Percentiles rank a stretch among this genome's conserved stretches.
phyloP scores from a whole-genome alignment of 257 asterid species.

The Plectranthus barbatus region DNA sequence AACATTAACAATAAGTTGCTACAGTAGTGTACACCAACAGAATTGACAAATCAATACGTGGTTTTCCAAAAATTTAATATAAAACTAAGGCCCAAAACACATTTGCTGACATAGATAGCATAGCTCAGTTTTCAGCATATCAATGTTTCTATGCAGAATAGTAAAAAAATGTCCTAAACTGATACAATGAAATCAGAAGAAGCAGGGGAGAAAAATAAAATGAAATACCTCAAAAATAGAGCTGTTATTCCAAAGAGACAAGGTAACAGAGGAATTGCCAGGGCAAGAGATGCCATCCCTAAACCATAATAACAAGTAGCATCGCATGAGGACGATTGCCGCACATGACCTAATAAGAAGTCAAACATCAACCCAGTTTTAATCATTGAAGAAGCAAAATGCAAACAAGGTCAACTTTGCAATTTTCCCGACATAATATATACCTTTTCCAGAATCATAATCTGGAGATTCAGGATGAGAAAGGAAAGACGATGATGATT shows the following conservation, averaged over 20 bases:
- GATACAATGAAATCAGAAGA: slow-evolving; percentile 3
- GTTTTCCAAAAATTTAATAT: not conserved
- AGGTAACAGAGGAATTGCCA: too few relatives aligned
- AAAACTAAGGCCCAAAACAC: not conserved
- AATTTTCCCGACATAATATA: not conserved
- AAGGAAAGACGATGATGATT: slow-evolving; percentile 34
- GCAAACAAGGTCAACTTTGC: not conserved
- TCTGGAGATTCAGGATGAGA: slow-evolving; percentile 43
- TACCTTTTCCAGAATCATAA: too few relatives aligned
- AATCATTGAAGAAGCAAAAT: slow-evolving; percentile 16
- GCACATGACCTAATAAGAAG: too few relatives aligned
- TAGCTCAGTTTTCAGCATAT: not conserved
- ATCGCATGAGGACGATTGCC: slow-evolving; percentile 58
- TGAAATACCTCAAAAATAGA: slow-evolving; percentile 85
- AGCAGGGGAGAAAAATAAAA: not conserved
- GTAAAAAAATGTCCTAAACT: not conserved
- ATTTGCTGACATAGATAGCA: not conserved
- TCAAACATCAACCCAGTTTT: slow-evolving; percentile 24
- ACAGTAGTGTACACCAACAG: not conserved
- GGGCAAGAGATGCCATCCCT: slow-evolving; percentile 73
- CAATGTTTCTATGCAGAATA: not conserved
- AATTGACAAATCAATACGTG: not conserved
- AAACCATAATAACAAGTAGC: slow-evolving; percentile 63
- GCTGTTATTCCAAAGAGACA: too few relatives aligned
- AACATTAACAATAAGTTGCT: not conserved